phyloP scores from a whole-genome alignment of 257 asterid species.

The Solanum tacnaense region DNA sequence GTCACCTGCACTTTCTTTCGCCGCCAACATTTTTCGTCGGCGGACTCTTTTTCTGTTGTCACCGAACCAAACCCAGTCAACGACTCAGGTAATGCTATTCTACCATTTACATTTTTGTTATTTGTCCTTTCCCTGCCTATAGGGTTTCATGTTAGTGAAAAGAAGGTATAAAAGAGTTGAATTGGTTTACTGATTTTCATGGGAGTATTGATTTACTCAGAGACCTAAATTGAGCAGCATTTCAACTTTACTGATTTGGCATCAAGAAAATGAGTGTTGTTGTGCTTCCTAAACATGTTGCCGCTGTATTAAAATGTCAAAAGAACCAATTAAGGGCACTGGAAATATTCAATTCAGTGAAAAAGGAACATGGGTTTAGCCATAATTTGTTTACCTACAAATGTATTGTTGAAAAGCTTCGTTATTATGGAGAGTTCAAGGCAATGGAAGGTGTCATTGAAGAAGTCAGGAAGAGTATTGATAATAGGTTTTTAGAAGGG shows the following conservation, averaged over 20 bases:
- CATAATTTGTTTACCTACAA: conserved; percentile 63
- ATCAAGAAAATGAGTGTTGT: conserved; percentile 33
- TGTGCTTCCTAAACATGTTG: conserved; percentile 81
- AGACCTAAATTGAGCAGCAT: neutral
- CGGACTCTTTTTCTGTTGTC: too few species aligned
- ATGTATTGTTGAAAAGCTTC: conserved; percentile 73
- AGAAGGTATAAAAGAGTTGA: neutral
- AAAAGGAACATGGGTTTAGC: conserved; percentile 59
- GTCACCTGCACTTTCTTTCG: too few species aligned
- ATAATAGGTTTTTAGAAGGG: conserved; percentile 58
- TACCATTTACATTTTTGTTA: neutral
- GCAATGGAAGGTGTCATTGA: conserved; percentile 63
- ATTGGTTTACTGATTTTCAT: neutral
- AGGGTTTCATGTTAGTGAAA: neutral
- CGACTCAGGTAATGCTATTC: neutral
- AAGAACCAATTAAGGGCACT: conserved; percentile 79
- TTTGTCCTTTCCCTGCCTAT: neutral
- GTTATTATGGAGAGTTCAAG: conserved; percentile 58
- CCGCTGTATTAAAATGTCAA: conserved; percentile 57
- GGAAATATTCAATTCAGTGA: conserved; percentile 68
- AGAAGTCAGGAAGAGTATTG: conserved; percentile 48
- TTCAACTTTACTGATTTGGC: conserved; percentile 2
- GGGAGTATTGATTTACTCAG: too few species aligned
- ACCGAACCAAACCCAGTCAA: too few species aligned
- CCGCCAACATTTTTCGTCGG: too few species aligned